phyloP scores from a whole-genome alignment of 345 rosid genomes.

The Salix brachista region DNA sequence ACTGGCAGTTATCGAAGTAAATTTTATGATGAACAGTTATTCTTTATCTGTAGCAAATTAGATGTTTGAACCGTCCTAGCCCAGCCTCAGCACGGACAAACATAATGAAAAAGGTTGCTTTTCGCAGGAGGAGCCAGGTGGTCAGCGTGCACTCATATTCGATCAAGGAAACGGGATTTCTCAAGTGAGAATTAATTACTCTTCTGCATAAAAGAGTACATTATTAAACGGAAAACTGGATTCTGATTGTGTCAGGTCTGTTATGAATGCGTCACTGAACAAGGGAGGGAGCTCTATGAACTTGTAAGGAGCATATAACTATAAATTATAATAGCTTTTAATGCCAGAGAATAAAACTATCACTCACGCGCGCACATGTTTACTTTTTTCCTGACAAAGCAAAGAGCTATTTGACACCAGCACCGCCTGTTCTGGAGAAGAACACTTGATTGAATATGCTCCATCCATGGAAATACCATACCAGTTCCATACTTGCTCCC shows the following conservation, averaged over 20 bases:
- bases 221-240: not conserved
- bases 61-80: not conserved
- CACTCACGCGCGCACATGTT: no score
- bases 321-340: not conserved
- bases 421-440: slow-evolving; percentile 76
- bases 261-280: slow-evolving; percentile 79
- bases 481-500: no score
- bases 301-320: slow-evolving; percentile 46
- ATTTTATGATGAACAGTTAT: no score
- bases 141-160: slow-evolving; percentile 91
- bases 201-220: not conserved
- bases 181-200: slow-evolving; percentile 46
- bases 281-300: slow-evolving; percentile 83
- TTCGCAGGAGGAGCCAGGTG: slow-evolving; percentile 92
- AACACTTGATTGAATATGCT: slow-evolving; percentile 47
- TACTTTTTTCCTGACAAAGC: slow-evolving; percentile 62
- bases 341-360: not conserved
- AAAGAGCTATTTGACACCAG: slow-evolving; percentile 91
- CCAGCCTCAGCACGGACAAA: not conserved
- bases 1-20: no score
- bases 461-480: no score
- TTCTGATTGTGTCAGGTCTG: slow-evolving; percentile 54
- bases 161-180: slow-evolving; percentile 94
- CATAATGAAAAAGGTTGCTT: not conserved
- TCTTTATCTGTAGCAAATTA: no score